These are phyloP conservation scores for Saccharomycopsis guyanensis DNA, from an alignment of 805 yeast species.

Conservation along the genomic window DNA sequence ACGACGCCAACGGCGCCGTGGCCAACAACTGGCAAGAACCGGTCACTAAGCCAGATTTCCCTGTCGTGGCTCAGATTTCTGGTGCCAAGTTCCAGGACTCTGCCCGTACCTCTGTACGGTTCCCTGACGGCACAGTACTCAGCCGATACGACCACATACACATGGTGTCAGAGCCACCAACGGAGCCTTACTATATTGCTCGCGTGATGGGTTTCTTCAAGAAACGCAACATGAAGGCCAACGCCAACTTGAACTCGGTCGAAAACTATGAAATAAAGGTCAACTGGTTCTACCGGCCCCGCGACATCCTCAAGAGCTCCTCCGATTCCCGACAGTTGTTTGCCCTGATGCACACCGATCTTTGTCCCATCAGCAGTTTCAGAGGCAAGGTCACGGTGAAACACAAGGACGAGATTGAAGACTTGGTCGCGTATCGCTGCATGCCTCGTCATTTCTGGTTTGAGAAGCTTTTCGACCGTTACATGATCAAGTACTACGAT, in stretches of 20 bases:
- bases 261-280: conserved; percentile 54
- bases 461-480: conserved; percentile 77
- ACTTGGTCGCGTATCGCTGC: conserved; percentile 45
- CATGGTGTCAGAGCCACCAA: conserved; percentile 86
- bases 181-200: conserved; percentile 90
- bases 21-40: conserved; percentile 21
- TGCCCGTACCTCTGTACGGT: conserved; percentile 9
- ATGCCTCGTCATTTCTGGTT: conserved; percentile 74
- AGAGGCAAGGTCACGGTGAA: conserved; percentile 70
- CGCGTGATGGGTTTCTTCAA: conserved; percentile 65
- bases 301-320: conserved; percentile 66
- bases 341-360: conserved; percentile 81
- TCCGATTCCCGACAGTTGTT: conserved; percentile 68
- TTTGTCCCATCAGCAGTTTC: conserved; percentile 66
- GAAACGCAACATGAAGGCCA: conserved; percentile 27
- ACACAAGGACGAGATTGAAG: conserved; percentile 59
- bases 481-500: conserved; percentile 76
- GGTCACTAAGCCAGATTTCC: conserved; percentile 5
- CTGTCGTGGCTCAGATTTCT: conserved; percentile 5
- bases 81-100: conserved; percentile 4
- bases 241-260: conserved; percentile 35
- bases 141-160: conserved; percentile 53
- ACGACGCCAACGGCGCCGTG: conserved; percentile 1
- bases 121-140: conserved; percentile 22
- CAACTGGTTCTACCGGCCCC: conserved; percentile 88